Evolutionary conservation across 2,329 filamentous ascomycete genomes (phyloP), one percentile per base, ranked within the genome.

Genomic region (Verticillium tricorpus): DNA sequence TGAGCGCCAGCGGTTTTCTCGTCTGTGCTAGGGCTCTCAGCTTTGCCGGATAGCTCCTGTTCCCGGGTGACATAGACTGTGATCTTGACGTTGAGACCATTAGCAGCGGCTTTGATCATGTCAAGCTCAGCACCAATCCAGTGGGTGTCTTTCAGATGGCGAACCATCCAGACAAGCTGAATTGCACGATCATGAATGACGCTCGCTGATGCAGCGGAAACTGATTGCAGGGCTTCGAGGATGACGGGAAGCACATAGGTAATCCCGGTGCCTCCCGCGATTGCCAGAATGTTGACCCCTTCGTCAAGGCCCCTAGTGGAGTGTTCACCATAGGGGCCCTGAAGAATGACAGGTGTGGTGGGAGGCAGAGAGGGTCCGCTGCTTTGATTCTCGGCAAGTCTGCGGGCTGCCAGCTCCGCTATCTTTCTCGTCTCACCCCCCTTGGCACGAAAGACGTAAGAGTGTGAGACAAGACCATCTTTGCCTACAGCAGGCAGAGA

Each of bases 81-180:
- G 15, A 88, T 80, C 65, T 82, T 89, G 17, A 89, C 77, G 17
- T 79, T 79, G 55, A 89, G 77, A 11, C 75, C 76, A 57, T 89
- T 74, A 4, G 77, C 72, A 57, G 77, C 74, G 3, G 75, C 76
- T 6, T 74, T 74, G 11, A 89, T 72, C 7, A 77, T 65, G 2
- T 80, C 75, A 14, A 90, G 73, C 70, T 91, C 88, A 5, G 75
- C 68, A 22, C 74, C 72, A 9, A 90, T 75, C 87, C 88, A 91
- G 22, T 78, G 75, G 15, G 85, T 71, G 64, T 90, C 84, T 5
- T 72, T 69, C 6, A 75, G 74, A 45, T 82, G 80, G 15, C 86
- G 79, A 39, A 90, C 77, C 1, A 84, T 82, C 88, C 88, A 91
- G 61, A 89, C 76, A 17, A 91, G 81, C 67, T 87, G 82, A 1